A percentile compares a stretch with the other conserved stretches of the same genome.
Evolutionary conservation across 2,329 filamentous ascomycete genomes (phyloP).

Genomic region (Sphaerostilbella broomeana): DNA sequence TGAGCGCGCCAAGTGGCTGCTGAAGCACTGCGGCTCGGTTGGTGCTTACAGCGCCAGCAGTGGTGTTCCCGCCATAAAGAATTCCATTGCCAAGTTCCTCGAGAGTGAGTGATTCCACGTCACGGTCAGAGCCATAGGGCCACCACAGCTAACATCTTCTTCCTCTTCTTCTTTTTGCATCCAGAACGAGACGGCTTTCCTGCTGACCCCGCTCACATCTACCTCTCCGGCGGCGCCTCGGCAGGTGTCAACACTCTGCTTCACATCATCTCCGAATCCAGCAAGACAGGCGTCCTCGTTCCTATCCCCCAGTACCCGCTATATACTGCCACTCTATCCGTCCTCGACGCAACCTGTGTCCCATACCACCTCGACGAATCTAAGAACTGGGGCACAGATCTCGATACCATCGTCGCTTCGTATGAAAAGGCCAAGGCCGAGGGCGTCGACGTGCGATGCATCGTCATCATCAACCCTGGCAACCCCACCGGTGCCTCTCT

Average conservation of each 20-base stretch:
- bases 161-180: background rate
- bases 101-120: constrained; percentile 69
- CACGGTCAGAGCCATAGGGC: too few relatives aligned
- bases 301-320: constrained; percentile 97
- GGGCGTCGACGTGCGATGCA: constrained; percentile 81
- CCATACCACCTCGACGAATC: constrained; percentile 91
- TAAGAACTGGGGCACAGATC: constrained; percentile 79
- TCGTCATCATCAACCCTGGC: constrained; percentile 96
- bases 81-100: constrained; percentile 89
- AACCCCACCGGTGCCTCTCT: constrained; percentile 93
- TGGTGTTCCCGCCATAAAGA: constrained; percentile 76
- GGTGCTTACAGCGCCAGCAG: constrained; percentile 95
- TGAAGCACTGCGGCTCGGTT: constrained; percentile 81
- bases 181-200: constrained; percentile 80
- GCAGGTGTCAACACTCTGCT: constrained; percentile 92
- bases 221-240: constrained; percentile 85
- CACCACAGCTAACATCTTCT: too few relatives aligned
- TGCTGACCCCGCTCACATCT: constrained; percentile 73
- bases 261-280: constrained; percentile 74
- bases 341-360: constrained; percentile 80
- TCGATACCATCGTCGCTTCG: constrained; percentile 67
- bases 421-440: constrained; percentile 67
- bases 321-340: constrained; percentile 84
- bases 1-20: constrained; percentile 70
- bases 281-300: constrained; percentile 76